Evolutionary conservation across 805 yeast genomes (phyloP), one percentile per base, ranked within the genome.

Genomic region (Candida suzukii): DNA sequence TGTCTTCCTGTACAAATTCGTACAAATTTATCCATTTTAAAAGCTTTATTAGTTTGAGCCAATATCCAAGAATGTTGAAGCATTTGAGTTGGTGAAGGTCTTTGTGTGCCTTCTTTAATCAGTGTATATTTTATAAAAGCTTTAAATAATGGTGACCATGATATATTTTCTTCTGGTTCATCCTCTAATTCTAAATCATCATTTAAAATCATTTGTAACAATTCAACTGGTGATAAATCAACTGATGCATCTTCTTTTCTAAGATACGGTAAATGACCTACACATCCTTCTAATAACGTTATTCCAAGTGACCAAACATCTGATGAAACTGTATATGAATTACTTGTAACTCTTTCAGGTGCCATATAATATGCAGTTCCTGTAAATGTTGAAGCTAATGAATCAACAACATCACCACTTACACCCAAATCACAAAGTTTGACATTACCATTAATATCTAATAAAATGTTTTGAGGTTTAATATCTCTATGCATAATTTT

Each of bases 321-420:
- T 53, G 95, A 82, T 4, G 95, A 86, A 3, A 91, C 96, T 11
- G 95, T 83, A 57, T 93, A 93, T 1, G 96, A 93, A 56, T 88
- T 91, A 24, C 96, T 97, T 66, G 86, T 86, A 39, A 93, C 91
- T 52, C 99, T 73, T 61, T 93, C 99, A 0, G 99, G 99, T 0
- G 99, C 98, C 99, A 93, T 93, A 61, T 93, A 93, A 58, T 87
- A 91, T 11, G 95, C 90, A 0, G 99, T 93, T 2, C 99, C 99
- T 0, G 96, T 93, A 57, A 90, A 93, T 0, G 99, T 93, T 1
- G 96, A 87, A 1, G 98, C 98, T 37, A 93, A 68, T 0, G 96
- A 88, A 60, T 93, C 84, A 26, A 91, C 96, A 17, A 93, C 96
- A 56, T 88, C 96, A 11, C 99, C 99, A 56, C 95, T 83, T 22